These are phyloP conservation scores for Polygonum maritimum DNA, from an alignment of 148 eudicot species.

Conservation along the genomic window DNA sequence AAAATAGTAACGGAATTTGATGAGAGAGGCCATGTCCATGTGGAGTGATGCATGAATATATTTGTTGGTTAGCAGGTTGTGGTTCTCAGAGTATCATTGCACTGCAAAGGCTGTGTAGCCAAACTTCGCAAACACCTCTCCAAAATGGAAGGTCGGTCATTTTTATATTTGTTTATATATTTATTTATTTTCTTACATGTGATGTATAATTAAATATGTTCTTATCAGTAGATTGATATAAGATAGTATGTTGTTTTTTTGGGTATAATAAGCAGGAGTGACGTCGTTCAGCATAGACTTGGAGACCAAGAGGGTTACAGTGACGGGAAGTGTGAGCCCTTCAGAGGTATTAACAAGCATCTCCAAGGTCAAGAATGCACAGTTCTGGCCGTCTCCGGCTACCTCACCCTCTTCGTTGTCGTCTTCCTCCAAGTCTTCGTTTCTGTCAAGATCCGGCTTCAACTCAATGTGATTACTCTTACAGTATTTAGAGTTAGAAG, in stretches of 20 bases:
- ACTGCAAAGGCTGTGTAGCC: slow-evolving; percentile 91
- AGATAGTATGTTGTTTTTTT: background rate
- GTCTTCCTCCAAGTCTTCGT: slow-evolving; percentile 21
- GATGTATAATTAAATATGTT: too few species aligned
- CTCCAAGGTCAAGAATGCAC: slow-evolving; percentile 79
- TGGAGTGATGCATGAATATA: slow-evolving; percentile 13
- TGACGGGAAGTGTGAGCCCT: slow-evolving; percentile 65
- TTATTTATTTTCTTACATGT: too few species aligned
- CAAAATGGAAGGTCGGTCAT: slow-evolving; percentile 65
- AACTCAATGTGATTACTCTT: background rate
- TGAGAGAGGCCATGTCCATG: background rate
- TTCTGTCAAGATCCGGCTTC: slow-evolving; percentile 14
- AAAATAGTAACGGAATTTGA: background rate
- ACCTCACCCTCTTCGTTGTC: slow-evolving; percentile 22
- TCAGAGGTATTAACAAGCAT: slow-evolving; percentile 53
- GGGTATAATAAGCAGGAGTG: slow-evolving; percentile 44
- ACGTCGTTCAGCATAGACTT: slow-evolving; percentile 62
- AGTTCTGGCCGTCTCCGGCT: slow-evolving; percentile 64
- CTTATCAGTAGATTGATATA: background rate
- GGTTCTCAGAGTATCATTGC: slow-evolving; percentile 73
- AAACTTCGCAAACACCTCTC: slow-evolving; percentile 86
- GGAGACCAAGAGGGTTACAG: slow-evolving; percentile 49
- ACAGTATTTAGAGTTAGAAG: background rate
- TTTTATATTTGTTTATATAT: background rate
- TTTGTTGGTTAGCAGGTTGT: slow-evolving; percentile 40